These are phyloP conservation scores for Beauveria medogensis DNA, from an alignment of 2,329 filamentous ascomycete genomes.

Conservation along the genomic window DNA sequence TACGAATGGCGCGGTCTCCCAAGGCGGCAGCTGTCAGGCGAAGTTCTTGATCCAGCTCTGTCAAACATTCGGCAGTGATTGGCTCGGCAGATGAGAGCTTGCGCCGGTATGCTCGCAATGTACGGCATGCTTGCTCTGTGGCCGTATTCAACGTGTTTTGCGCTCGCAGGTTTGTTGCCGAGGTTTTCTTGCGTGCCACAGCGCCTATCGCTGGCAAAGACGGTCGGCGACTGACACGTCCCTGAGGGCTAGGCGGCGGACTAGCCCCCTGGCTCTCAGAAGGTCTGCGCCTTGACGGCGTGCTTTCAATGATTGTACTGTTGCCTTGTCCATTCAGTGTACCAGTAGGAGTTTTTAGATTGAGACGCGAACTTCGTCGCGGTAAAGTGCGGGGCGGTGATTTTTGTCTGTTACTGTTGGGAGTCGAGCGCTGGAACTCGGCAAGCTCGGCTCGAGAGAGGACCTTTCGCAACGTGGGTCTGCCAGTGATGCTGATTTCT, in stretches of 20 bases:
- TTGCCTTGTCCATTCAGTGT: slow-evolving; percentile 33
- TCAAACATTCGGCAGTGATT: slow-evolving; percentile 49
- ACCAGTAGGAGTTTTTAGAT: slow-evolving; percentile 34
- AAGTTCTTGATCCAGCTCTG: slow-evolving; percentile 57
- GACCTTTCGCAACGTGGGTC: slow-evolving; percentile 74
- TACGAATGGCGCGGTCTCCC: slow-evolving; percentile 47
- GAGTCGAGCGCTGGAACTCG: slow-evolving; percentile 57
- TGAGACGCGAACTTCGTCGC: slow-evolving; percentile 47
- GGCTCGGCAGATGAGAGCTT: slow-evolving; percentile 50
- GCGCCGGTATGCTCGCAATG: slow-evolving; percentile 54
- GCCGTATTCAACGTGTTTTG: slow-evolving; percentile 53
- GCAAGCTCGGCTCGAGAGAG: slow-evolving; percentile 81
- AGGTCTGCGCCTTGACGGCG: slow-evolving; percentile 37
- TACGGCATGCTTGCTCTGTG: slow-evolving; percentile 56
- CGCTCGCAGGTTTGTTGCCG: slow-evolving; percentile 36
- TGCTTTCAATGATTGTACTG: slow-evolving; percentile 34
- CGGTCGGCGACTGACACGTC: slow-evolving; percentile 39
- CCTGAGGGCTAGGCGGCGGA: slow-evolving; percentile 42
- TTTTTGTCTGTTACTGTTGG: slow-evolving; percentile 33
- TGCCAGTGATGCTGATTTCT: slow-evolving; percentile 41
- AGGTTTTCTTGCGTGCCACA: slow-evolving; percentile 41
- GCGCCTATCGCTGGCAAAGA: slow-evolving; percentile 44
- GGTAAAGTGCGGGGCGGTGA: slow-evolving; percentile 49
- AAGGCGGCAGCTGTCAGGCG: slow-evolving; percentile 55
- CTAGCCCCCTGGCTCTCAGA: slow-evolving; percentile 39